Evolutionary conservation across 805 yeast species (phyloP), one percentile per base, ranked within the genome.

Genomic region (Lipomyces kockii): DNA sequence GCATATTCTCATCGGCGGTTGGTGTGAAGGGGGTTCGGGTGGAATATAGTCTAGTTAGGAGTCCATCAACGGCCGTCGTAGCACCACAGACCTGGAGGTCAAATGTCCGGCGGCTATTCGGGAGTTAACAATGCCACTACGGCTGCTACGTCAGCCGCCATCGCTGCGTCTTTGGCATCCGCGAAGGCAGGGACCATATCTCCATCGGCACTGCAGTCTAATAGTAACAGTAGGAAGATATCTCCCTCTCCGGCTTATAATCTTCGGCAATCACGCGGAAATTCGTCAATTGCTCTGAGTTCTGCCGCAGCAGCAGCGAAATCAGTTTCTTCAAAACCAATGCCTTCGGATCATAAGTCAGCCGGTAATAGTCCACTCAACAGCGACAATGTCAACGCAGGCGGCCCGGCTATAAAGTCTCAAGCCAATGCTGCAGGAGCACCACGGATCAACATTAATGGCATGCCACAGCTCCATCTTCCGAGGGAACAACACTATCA

Each of bases 111-210:
- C 14, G 27, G 55, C 55, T 22, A 9, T 11, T 52, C 55, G 6
- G 34, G 34, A 52, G 20, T 17, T n/a, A 43, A 43, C 22, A n/a
- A 43, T 7, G 55, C 55, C 17, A 29, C 55, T 52, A 12, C 32
- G 9, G 55, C 55, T 12, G 55, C 55, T 22, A 52, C 37, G 11
- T 56, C 60, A 12, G 60, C 60, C n/a, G 29, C 49, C 29, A 56
- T 56, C 20, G 60, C 60, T 32, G 60, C 60, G 57, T 27, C 60
- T 11, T 25, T 56, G 17, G 57, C 60, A 52, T 27, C 60, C 20
- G 22, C 54, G 22, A 56, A 39, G 22, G 3, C 29, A 32, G 3
- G 56, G 27, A 25, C 55, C 27, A 8, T n/a, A 43, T 2, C 20
- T 43, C 22, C 49, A 43, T 17, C 49, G 22, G 8, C 49, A n/a